Percentiles rank a stretch among this genome's conserved stretches.
phyloP scores from a whole-genome alignment of 2,329 filamentous ascomycete genomes.

The Trichoderma cornu-damae region DNA sequence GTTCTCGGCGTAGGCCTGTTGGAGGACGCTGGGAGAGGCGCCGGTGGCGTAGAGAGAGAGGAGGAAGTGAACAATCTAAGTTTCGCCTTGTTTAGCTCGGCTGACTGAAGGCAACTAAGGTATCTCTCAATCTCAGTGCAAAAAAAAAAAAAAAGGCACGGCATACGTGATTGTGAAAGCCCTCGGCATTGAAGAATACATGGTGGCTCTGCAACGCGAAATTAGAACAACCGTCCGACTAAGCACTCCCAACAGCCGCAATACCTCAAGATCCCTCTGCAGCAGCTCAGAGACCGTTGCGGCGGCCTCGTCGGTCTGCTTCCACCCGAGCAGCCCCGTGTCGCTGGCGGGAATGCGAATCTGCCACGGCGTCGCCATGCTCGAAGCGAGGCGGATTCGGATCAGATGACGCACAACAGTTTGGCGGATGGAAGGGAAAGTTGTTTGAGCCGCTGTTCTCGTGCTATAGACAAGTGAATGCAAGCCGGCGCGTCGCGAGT shows the following conservation, averaged over 20 bases:
- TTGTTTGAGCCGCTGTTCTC: not conserved
- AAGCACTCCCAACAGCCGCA: not conserved
- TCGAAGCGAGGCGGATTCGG: not conserved
- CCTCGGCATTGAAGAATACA: conserved; percentile 70
- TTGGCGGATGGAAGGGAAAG: not conserved
- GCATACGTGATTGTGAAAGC: conserved; percentile 75
- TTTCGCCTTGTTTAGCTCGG: not conserved
- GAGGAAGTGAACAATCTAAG: conserved; percentile 65
- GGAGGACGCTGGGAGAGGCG: conserved; percentile 55
- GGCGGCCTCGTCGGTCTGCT: conserved; percentile 55
- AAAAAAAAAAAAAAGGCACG: not conserved
- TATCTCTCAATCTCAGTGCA: too few relatives aligned
- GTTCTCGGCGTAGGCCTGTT: conserved; percentile 61
- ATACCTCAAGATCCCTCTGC: conserved; percentile 65
- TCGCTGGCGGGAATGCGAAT: conserved; percentile 46
- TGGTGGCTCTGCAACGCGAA: conserved; percentile 50
- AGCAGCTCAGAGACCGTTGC: conserved; percentile 61
- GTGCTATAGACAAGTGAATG: not conserved
- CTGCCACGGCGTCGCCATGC: conserved; percentile 44
- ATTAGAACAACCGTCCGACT: not conserved
- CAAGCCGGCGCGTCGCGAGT: not conserved
- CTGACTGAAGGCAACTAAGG: not conserved
- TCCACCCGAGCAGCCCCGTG: conserved; percentile 45
- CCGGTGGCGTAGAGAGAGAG: conserved; percentile 72
- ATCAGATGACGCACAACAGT: not conserved